Percentiles rank a stretch among this genome's conserved stretches.
Evolutionary conservation across 2,329 filamentous ascomycete species (phyloP).

Genomic region (Ceratocystis alfenasii): DNA sequence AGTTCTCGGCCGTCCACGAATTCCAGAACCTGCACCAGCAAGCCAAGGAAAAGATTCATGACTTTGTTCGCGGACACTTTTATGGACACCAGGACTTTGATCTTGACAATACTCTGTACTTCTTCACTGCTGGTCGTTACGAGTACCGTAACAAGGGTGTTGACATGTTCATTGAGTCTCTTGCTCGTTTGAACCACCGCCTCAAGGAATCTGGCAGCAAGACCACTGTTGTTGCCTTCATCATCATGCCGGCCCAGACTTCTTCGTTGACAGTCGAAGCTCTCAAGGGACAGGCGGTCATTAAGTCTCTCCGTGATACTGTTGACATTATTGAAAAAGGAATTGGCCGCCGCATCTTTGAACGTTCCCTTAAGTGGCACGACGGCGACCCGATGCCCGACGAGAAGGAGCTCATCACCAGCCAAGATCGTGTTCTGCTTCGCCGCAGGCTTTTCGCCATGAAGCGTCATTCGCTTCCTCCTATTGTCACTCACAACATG

Average conservation of each 20-base stretch:
- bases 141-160: constrained; percentile 98
- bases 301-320: constrained; percentile 90
- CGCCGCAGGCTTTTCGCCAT: constrained; percentile 88
- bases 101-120: constrained; percentile 89
- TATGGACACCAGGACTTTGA: constrained; percentile 98
- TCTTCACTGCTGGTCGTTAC: constrained; percentile 94
- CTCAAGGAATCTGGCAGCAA: constrained; percentile 77
- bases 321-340: constrained; percentile 85
- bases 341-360: constrained; percentile 87
- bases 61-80: constrained; percentile 96
- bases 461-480: constrained; percentile 81
- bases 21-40: constrained; percentile 97
- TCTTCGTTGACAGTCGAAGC: constrained; percentile 90
- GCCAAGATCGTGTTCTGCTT: constrained; percentile 83
- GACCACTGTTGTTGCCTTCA: constrained; percentile 89
- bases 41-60: constrained; percentile 94
- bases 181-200: constrained; percentile 86
- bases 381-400: constrained; percentile 89
- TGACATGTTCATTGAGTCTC: constrained; percentile 97
- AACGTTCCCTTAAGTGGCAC: constrained; percentile 88
- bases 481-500: constrained; percentile 99
- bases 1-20: constrained; percentile 96
- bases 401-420: constrained; percentile 88
- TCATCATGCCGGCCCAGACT: constrained; percentile 97
- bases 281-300: constrained; percentile 89